Evolutionary conservation across 441 rosid genomes (phyloP).

Genomic region (Populus hybrid): DNA sequence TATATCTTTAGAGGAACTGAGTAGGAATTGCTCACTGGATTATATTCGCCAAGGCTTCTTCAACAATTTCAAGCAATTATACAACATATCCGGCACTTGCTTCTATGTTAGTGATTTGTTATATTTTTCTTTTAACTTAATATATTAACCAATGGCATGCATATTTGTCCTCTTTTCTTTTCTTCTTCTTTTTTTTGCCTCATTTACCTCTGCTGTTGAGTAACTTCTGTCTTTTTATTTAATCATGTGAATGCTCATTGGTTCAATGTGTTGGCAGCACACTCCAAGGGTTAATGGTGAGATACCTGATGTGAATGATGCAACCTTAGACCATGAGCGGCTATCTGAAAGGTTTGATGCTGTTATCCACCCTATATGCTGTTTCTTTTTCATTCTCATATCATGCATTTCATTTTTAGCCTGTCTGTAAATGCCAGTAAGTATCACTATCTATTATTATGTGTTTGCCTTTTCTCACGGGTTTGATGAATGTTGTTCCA

Average conservation of each 20-base stretch:
- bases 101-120: neutral
- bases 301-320: slow-evolving; percentile 83
- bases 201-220: neutral
- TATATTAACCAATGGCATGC: neutral
- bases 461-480: neutral
- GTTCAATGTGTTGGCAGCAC: slow-evolving; percentile 56
- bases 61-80: neutral
- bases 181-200: neutral
- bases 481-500: neutral
- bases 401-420: neutral
- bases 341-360: slow-evolving; percentile 75
- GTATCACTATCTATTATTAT: neutral
- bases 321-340: slow-evolving; percentile 80
- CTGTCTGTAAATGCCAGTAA: neutral
- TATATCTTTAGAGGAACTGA: neutral
- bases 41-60: neutral
- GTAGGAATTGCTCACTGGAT: neutral
- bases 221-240: neutral
- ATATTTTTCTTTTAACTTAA: too few relatives aligned
- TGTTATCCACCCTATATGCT: slow-evolving; percentile 11
- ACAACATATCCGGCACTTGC: neutral
- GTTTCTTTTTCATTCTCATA: neutral
- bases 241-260: neutral
- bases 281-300: slow-evolving; percentile 79
- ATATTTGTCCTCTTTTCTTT: slow-evolving; percentile 9